These are phyloP conservation scores for Camellia japonica DNA, from an alignment of 148 eudicot species.

Conservation along the genomic window DNA sequence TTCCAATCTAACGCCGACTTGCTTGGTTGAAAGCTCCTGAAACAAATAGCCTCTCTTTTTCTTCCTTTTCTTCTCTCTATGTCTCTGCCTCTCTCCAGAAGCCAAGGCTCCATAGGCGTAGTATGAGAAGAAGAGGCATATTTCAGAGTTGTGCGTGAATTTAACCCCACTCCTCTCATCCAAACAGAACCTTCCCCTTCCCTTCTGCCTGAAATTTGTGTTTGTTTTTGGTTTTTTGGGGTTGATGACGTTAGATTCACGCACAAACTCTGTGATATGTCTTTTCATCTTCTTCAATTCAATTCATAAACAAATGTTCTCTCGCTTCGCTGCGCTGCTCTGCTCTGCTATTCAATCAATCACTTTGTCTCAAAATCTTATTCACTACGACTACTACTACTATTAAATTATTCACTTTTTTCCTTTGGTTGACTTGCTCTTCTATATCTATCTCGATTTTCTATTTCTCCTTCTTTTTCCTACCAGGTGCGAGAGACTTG, in stretches of 20 bases:
- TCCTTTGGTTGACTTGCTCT: not conserved
- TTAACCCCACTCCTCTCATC: not conserved
- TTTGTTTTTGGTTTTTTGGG: too few species aligned
- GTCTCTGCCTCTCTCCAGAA: not conserved
- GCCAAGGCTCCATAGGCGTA: not conserved
- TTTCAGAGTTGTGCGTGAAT: slow-evolving; percentile 21
- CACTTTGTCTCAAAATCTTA: not conserved
- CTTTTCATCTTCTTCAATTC: slow-evolving; percentile 12
- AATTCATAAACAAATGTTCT: not conserved
- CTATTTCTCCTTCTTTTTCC: too few species aligned
- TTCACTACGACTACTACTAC: not conserved
- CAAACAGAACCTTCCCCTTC: too few species aligned
- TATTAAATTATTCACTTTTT: too few species aligned
- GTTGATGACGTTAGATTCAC: slow-evolving; percentile 17
- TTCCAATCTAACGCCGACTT: too few species aligned
- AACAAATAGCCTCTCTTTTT: too few species aligned
- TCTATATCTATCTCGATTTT: not conserved
- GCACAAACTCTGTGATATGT: slow-evolving; percentile 24
- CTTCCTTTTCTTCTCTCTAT: not conserved
- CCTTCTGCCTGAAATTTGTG: too few species aligned
- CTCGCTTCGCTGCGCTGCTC: not conserved
- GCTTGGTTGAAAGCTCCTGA: too few species aligned
- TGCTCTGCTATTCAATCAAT: too few species aligned
- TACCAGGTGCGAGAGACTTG: not conserved
- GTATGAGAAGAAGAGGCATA: slow-evolving; percentile 12